Conservation (phyloP, 1,284 basidiomycete genomes). For the Rhodofomes roseus region DNA sequence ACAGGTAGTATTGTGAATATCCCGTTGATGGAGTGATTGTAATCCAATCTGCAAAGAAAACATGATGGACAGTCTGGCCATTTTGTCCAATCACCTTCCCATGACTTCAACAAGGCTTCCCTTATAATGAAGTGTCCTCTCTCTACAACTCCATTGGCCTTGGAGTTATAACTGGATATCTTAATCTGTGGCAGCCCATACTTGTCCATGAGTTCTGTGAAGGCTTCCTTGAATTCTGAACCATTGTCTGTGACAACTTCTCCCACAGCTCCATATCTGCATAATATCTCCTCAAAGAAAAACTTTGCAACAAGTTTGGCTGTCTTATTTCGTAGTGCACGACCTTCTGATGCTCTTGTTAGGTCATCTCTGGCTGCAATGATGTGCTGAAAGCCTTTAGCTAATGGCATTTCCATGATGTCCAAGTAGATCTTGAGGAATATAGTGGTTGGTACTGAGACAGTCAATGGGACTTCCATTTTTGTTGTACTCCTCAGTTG, state of each 20-base stretch:
- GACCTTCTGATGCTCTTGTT: too few relatives aligned
- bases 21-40: constrained; percentile 8
- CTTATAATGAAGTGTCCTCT: constrained; percentile 14
- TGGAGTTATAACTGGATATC: background rate
- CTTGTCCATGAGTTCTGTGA: background rate
- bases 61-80: constrained; percentile 10
- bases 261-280: background rate
- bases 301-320: background rate
- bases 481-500: too few relatives aligned
- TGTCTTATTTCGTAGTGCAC: too few relatives aligned
- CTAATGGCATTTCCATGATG: too few relatives aligned
- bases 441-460: too few relatives aligned
- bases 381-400: too few relatives aligned
- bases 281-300: background rate
- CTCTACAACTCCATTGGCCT: constrained; percentile 3
- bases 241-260: background rate
- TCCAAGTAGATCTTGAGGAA: too few relatives aligned
- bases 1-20: constrained; percentile 21
- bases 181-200: background rate
- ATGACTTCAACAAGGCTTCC: constrained; percentile 13
- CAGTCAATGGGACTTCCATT: too few relatives aligned
- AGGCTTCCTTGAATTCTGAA: background rate
- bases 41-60: constrained; percentile 17
- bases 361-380: too few relatives aligned
- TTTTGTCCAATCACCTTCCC: background rate